Evolutionary conservation across 768 basidiomycete species (phyloP), one percentile per base, ranked within the genome.

Genomic region (Suillus occidentalis): DNA sequence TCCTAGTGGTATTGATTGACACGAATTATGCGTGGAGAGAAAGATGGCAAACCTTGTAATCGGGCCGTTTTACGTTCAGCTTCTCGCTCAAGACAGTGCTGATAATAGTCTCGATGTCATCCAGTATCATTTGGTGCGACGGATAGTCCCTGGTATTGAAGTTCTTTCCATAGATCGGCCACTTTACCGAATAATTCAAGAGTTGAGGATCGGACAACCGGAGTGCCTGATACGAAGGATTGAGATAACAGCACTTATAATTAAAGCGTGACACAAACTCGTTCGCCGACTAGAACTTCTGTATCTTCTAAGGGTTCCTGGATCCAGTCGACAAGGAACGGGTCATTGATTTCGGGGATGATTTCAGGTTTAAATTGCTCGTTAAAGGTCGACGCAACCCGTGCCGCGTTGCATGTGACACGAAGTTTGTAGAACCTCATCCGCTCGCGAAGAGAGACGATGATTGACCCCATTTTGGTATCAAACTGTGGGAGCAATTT

Each of bases 371-470:
- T 86, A 74, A 94, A 92, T 65, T 89, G 88, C 65, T 87, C 87
- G 72, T 97, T 97, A 76, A 90, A 94, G 13, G 85, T 87, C 6
- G 88, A 85, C 1, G 90, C 91, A 52, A 91, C 88, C 58, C 80
- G 81, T 7, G 85, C 85, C 49, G 87, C 90, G 73, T 87, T 90
- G 25, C 82, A 89, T 28, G 87, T 94, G 62, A 88, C 89, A 61
- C 84, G 85, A 63, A 93, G 80, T 75, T 93, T 93, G 77, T 94
- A 94, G 73, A 94, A 94, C 37, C 88, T 84, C 92, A 94, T 93
- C 61, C 92, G 81, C 62, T 93, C 92, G 31, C 91, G 86, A 49
- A 94, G 81, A 4, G 92, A 92, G 47, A 86, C 76, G 1, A 84
- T 84, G 22, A 93, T 88, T 5, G 87, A 86, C 4, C 87, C 82